Evolutionary conservation across 1,284 basidiomycete species (phyloP), one percentile per base, ranked within the genome.

Genomic region (Microbotryomycetes sp.): DNA sequence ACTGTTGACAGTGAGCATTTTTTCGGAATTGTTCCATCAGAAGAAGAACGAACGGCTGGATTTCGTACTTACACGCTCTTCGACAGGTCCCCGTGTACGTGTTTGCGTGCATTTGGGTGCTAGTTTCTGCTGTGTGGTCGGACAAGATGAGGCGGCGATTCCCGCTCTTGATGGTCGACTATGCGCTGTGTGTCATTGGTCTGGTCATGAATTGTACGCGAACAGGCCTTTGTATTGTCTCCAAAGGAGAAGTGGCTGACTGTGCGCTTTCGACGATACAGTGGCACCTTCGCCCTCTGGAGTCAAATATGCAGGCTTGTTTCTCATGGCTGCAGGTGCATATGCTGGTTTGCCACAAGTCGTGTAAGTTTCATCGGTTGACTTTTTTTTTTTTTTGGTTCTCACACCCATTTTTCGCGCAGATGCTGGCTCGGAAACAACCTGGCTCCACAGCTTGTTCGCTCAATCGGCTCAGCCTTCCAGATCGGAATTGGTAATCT

Each of bases 31-130:
- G n/a, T n/a, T n/a, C n/a, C n/a, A n/a, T n/a, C n/a, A n/a, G n/a
- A n/a, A n/a, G n/a, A n/a, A n/a, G n/a, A n/a, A n/a, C n/a, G n/a
- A n/a, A n/a, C n/a, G n/a, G n/a, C n/a, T n/a, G n/a, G n/a, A n/a
- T 0, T 81, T 87, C n/a, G n/a, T n/a, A n/a, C n/a, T n/a, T n/a
- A n/a, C n/a, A n/a, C n/a, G n/a, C n/a, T n/a, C n/a, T n/a, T n/a
- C n/a, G n/a, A n/a, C n/a, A n/a, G n/a, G n/a, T n/a, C 0, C 86
- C 86, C 0, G 82, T 85, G 18, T 87, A 87, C 70, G 73, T 84
- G 29, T 76, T 81, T 56, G 83, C 83, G 0, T 81, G 83, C 84
- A 68, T 62, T 0, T 78, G 82, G 21, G 68, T 81, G 0, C 76
- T 86, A 16, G 52, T 35, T 3, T 60, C 76, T 80, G 45, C 57